These are phyloP conservation scores for Penicillium thymicola DNA, from an alignment of 2,329 filamentous ascomycete species.

Conservation along the genomic window DNA sequence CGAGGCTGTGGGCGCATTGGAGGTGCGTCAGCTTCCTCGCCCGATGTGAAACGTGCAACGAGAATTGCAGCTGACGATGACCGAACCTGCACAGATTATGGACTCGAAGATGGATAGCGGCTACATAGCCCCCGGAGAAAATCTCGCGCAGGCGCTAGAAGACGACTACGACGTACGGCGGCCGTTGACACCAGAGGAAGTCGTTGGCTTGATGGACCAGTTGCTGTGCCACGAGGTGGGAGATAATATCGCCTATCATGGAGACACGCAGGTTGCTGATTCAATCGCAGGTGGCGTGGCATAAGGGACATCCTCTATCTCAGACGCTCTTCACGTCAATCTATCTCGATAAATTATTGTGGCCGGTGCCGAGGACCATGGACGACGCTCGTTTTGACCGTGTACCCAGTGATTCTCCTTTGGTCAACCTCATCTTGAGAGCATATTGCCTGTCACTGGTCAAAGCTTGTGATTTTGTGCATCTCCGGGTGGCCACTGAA, in stretches of 20 bases:
- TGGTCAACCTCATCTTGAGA: slow-evolving; percentile 64
- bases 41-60: slow-evolving; percentile 3
- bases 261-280: neutral
- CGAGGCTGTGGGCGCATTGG: slow-evolving; percentile 77
- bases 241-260: neutral
- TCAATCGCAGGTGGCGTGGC: slow-evolving; percentile 77
- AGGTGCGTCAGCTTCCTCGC: slow-evolving; percentile 42
- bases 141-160: slow-evolving; percentile 59
- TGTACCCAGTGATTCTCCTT: slow-evolving; percentile 37
- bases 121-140: slow-evolving; percentile 70
- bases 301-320: slow-evolving; percentile 89
- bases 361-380: slow-evolving; percentile 62
- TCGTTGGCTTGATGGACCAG: slow-evolving; percentile 92
- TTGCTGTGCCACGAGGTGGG: slow-evolving; percentile 80
- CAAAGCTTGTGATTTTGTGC: slow-evolving; percentile 77
- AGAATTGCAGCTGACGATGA: slow-evolving; percentile 16
- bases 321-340: slow-evolving; percentile 92
- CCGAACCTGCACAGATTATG: slow-evolving; percentile 69
- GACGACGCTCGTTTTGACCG: slow-evolving; percentile 62
- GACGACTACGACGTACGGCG: slow-evolving; percentile 73
- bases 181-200: slow-evolving; percentile 69
- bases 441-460: slow-evolving; percentile 83
- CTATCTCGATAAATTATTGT: slow-evolving; percentile 80
- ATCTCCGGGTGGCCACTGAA: slow-evolving; percentile 72
- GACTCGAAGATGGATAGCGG: slow-evolving; percentile 99